phyloP scores from a whole-genome alignment of 257 asterid genomes.

The Solanum ahanhuiri region DNA sequence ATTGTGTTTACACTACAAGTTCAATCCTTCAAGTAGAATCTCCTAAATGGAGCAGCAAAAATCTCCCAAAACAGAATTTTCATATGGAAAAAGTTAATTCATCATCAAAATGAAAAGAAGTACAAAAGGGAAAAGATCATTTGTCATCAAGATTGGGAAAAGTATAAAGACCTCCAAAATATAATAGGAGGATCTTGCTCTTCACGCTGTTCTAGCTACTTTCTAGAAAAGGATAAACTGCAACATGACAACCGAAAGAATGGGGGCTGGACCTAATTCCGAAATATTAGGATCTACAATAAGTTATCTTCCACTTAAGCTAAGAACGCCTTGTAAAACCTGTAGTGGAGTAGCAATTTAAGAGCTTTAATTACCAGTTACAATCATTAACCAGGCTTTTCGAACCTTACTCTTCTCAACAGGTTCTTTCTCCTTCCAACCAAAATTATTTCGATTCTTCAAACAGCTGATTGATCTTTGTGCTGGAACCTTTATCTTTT shows the following conservation, averaged over 20 bases:
- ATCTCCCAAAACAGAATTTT: neutral
- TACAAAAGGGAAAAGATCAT: neutral
- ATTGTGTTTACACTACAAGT: neutral
- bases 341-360: neutral
- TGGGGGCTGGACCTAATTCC: neutral
- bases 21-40: neutral
- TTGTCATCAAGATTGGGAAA: neutral
- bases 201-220: neutral
- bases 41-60: neutral
- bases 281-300: neutral
- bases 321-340: neutral
- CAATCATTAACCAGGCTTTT: neutral
- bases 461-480: too few species aligned
- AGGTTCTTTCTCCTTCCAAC: conserved; percentile 18
- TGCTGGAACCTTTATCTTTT: too few species aligned
- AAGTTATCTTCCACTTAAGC: neutral
- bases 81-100: neutral
- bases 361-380: neutral
- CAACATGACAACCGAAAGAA: neutral
- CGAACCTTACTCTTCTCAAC: conserved; percentile 42
- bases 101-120: neutral
- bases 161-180: neutral
- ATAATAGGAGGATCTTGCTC: neutral
- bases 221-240: neutral
- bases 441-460: too few species aligned